Conservation (phyloP, 192 early-diverging fungal genomes). For the Phycomyces blakesleeanus region DNA sequence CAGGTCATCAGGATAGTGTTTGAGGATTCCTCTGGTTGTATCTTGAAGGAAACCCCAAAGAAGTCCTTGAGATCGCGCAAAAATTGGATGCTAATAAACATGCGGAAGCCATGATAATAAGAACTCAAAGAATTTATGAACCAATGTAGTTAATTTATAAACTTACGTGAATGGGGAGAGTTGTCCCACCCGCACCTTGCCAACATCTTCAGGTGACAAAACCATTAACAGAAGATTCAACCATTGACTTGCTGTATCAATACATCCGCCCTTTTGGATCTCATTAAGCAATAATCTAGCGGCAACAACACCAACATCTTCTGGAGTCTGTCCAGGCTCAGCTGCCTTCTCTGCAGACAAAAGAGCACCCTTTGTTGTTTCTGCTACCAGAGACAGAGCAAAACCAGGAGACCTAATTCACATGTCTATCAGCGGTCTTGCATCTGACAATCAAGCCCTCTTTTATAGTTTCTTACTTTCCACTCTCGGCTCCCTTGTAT, state of each 20-base stretch:
- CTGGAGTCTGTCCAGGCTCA: slow-evolving; percentile 75
- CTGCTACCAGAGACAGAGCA: slow-evolving; percentile 86
- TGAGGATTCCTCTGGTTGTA: slow-evolving; percentile 55
- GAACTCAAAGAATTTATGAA: not conserved
- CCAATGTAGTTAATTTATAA: not conserved
- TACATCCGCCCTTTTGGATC: slow-evolving; percentile 85
- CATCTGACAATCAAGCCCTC: not conserved
- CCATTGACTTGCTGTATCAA: slow-evolving; percentile 88
- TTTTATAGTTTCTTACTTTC: slow-evolving; percentile 45
- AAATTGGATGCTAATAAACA: slow-evolving; percentile 74
- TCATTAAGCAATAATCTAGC: slow-evolving; percentile 80
- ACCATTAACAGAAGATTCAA: slow-evolving; percentile 83
- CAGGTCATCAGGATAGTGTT: slow-evolving; percentile 71
- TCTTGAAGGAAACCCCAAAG: slow-evolving; percentile 91
- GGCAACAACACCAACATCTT: slow-evolving; percentile 80
- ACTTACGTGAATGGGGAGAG: slow-evolving; percentile 84
- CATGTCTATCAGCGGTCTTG: not conserved
- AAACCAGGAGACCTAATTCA: slow-evolving; percentile 80
- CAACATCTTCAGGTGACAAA: slow-evolving; percentile 88
- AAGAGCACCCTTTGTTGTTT: slow-evolving; percentile 80
- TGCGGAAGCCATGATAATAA: not conserved
- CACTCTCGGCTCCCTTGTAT: slow-evolving; percentile 93
- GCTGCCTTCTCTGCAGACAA: slow-evolving; percentile 86
- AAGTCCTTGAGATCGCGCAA: slow-evolving; percentile 87
- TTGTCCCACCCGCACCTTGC: slow-evolving; percentile 80